Evolutionary conservation across 1,284 basidiomycete genomes (phyloP), one percentile per base, ranked within the genome.

Genomic region (Neonothopanus nambi): DNA sequence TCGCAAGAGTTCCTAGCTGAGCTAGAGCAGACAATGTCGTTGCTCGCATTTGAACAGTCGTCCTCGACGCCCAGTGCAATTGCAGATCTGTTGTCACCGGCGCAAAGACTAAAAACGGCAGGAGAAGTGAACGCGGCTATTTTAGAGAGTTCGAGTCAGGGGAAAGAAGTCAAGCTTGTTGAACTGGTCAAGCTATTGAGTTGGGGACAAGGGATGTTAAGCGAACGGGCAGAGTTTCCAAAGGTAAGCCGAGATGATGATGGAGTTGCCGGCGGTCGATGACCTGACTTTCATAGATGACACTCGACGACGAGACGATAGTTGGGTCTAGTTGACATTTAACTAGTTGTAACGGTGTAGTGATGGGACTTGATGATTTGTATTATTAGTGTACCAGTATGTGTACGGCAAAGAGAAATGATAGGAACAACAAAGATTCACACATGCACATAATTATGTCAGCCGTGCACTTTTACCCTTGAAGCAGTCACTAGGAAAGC

Each of bases 81-180:
- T 53, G 77, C 84, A 38, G 87, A 91, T 61, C 77, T 98, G 45
- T 74, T 98, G 63, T 88, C 89, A 30, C 87, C 90, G 20, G 85
- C 85, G 21, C 95, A 98, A 67, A 81, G 97, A 26, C 81, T 93
- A 80, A 89, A 90, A 72, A 97, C 95, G 9, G 95, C 96, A 9
- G 91, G 87, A 15, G 91, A 97, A 71, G 86, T 99, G 63, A 99
- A 99, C 66, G 89, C 93, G 0, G 95, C 96, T 21, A 96, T 99
- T 54, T 76, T 99, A 61, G 91, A 94, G 61, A 91, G 87, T 64
- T 79, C 95, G 60, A 91, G 93, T 58, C 93, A 98, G 64, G 93
- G 94, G 0, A 89, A 89, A 66, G 92, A 96, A 65, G 92, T 95
- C 43, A 98, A 96, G 73, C 73, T 98, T 43, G 84, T 89, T 13